phyloP scores from a whole-genome alignment of 306 rosid genomes.

The Gastrolobium villosum region DNA sequence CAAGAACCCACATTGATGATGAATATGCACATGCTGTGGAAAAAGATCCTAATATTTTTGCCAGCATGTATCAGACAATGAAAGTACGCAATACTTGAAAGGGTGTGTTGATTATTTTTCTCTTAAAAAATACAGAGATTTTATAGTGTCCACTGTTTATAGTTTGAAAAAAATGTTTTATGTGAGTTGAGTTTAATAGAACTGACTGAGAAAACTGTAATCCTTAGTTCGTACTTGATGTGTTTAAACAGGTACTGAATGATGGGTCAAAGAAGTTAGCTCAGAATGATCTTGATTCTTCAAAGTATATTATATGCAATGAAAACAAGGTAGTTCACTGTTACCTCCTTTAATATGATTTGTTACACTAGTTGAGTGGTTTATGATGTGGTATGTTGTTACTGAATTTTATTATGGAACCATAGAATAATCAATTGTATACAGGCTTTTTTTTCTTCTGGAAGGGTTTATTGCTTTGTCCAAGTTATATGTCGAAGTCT shows the following conservation, averaged over 20 bases:
- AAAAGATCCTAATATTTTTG: conserved; percentile 87
- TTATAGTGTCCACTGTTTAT: conserved; percentile 53
- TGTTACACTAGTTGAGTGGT: neutral
- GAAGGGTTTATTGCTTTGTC: conserved; percentile 5
- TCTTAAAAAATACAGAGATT: conserved; percentile 66
- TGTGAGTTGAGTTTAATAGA: conserved; percentile 50
- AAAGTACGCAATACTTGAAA: conserved; percentile 99
- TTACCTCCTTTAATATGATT: conserved; percentile 6
- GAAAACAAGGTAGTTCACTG: conserved; percentile 75
- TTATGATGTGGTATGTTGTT: conserved; percentile 35
- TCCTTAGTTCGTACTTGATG: conserved; percentile 40
- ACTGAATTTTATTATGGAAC: neutral
- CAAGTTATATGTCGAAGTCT: conserved; percentile 15
- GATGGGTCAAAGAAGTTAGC: conserved; percentile 94
- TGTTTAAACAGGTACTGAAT: conserved; percentile 74
- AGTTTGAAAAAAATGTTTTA: conserved; percentile 42
- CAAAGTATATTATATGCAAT: conserved; percentile 68
- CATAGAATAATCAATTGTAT: neutral
- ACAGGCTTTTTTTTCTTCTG: neutral
- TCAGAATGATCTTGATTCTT: conserved; percentile 69
- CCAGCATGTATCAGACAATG: conserved; percentile 99
- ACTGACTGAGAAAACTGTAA: conserved; percentile 38
- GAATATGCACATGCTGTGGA: conserved; percentile 89
- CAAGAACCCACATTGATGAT: conserved; percentile 82
- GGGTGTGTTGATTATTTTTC: conserved; percentile 99